A percentile compares a stretch with the other conserved stretches of the same genome.
phyloP scores from a whole-genome alignment of 2,329 filamentous ascomycete species.

The Ascochyta viciae-villosae region DNA sequence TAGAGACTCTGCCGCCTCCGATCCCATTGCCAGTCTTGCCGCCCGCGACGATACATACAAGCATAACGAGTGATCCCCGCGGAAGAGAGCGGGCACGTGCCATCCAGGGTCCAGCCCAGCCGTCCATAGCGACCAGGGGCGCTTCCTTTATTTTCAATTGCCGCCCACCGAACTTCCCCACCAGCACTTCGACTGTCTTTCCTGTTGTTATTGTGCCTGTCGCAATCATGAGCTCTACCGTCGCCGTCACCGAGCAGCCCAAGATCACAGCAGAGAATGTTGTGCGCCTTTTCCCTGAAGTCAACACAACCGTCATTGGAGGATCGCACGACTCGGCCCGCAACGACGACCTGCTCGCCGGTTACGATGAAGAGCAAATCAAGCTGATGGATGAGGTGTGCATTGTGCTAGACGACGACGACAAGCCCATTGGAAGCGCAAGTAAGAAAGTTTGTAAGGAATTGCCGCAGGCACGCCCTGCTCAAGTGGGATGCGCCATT shows the following conservation, averaged over 20 bases:
- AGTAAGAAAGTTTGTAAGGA: conserved; percentile 95
- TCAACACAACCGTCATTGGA: conserved; percentile 66
- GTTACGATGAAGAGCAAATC: conserved; percentile 97
- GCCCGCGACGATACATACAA: no score
- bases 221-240: conserved; percentile 43
- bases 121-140: conserved; percentile 1
- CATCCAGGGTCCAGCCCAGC: conserved; percentile 7
- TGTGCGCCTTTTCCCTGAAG: conserved; percentile 86
- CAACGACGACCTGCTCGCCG: conserved; percentile 75
- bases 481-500: conserved; percentile 16
- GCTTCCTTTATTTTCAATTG: conserved; percentile 7
- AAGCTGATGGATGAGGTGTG: conserved; percentile 98
- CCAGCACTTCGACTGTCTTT: conserved; percentile 10
- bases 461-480: conserved; percentile 9
- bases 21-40: no score
- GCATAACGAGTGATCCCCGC: background rate
- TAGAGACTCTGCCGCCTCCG: no score
- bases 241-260: conserved; percentile 52
- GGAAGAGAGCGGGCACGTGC: background rate
- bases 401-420: conserved; percentile 93
- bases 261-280: conserved; percentile 86
- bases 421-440: conserved; percentile 90
- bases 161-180: conserved; percentile 12
- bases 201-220: background rate
- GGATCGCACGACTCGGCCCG: conserved; percentile 66